phyloP scores from a whole-genome alignment of 2,329 filamentous ascomycete genomes.

The Sarocladium strictum region DNA sequence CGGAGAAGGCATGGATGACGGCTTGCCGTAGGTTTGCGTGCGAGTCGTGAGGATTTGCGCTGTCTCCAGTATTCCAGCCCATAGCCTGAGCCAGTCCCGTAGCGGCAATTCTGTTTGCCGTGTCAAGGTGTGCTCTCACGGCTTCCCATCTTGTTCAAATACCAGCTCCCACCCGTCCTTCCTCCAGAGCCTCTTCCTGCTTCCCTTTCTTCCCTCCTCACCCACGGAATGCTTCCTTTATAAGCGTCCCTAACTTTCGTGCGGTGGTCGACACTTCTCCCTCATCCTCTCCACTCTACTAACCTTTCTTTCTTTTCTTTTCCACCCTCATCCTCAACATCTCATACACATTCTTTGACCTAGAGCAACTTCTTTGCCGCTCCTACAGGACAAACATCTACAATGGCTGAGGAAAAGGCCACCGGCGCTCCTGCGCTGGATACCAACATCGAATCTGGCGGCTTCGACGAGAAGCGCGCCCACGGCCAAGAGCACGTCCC shows the following conservation, averaged over 20 bases:
- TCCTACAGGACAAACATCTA: neutral
- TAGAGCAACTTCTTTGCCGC: slow-evolving; percentile 4
- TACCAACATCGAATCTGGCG: slow-evolving; percentile 58
- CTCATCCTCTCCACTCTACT: slow-evolving; percentile 20
- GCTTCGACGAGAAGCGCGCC: slow-evolving; percentile 58
- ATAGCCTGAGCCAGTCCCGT: neutral
- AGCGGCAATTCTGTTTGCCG: slow-evolving; percentile 5
- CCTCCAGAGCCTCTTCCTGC: slow-evolving; percentile 15
- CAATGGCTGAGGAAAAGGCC: slow-evolving; percentile 51
- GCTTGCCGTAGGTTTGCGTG: slow-evolving; percentile 2
- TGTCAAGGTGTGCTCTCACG: neutral
- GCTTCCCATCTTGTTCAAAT: slow-evolving; percentile 13
- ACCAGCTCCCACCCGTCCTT: slow-evolving; percentile 26
- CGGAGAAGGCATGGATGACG: neutral
- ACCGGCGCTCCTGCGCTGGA: slow-evolving; percentile 51
- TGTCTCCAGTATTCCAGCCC: neutral
- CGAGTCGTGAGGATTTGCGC: slow-evolving; percentile 6
- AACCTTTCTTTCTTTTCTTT: slow-evolving; percentile 17
- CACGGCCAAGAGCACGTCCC: slow-evolving; percentile 18
- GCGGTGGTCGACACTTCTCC: slow-evolving; percentile 36
- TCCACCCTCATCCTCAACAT: slow-evolving; percentile 12
- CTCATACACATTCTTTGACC: slow-evolving; percentile 7
- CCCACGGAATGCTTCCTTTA: slow-evolving; percentile 44
- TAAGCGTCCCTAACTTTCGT: slow-evolving; percentile 41
- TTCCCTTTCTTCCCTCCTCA: slow-evolving; percentile 34